Base-by-base conservation (phyloP, 1,284 basidiomycete genomes). In the Pseudozyma thailandica region DNA sequence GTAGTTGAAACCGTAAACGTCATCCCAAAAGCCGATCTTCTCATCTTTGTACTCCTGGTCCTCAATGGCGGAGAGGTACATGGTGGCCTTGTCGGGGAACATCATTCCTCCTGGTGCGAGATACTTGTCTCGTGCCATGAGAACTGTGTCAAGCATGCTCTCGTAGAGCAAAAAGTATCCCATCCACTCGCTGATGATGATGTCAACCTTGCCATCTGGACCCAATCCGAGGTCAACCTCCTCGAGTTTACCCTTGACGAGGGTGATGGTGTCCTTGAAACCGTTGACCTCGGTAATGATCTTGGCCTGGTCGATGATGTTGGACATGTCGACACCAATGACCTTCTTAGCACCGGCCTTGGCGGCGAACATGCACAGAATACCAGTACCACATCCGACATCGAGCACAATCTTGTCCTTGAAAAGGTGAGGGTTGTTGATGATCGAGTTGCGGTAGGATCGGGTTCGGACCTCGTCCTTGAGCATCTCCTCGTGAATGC, bases 181-280 rank as follows among this genome's bases (percentile, higher is more conserved):
- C 93, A 96, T 96, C 93, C 93, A 96, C 84, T 99, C 96, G 62
- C 94, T 98, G 83, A 99, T 93, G 86, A 99, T 98, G 84, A 99
- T 96, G 84, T 99, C 96, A 82, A 82, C 81, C 70, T 82, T 82
- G n/a, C 78, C 79, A 28, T 73, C 65, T 1, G 77, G 78, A 2
- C 70, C 79, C 4, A 82, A 59, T 2, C 75, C 89, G 88, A 59
- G 82, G 62, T 78, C 85, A 23, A 89, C 87, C 54, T 97, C 94
- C 85, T 98, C 95, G 63, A 99, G 90, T 85, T 99, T 99, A 70
- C 95, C 95, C 86, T 98, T 98, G 80, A 98, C 90, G 51, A 98
- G 89, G 27, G 92, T 93, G 84, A 98, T 96, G 37, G 72, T 91
- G 83, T 97, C 90, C 84, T 89, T 89, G 87, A 98, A 96, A 48